Evolutionary conservation across 352 stramenopile species (phyloP).

Genomic region (Globisporangium sylvaticum): DNA sequence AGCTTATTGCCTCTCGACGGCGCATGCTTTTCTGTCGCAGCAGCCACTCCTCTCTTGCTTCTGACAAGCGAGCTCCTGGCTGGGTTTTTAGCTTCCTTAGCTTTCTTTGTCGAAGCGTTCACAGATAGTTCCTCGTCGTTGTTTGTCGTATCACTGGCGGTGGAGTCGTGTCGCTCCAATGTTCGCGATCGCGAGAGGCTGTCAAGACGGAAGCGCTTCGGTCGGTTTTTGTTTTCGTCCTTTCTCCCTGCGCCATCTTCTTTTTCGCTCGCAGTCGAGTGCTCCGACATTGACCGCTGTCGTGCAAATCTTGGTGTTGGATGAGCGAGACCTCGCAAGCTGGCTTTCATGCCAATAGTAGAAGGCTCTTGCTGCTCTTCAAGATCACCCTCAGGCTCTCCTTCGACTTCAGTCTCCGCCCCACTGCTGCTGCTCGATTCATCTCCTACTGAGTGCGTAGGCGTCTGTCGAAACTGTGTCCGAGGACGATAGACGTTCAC

Average conservation of each 20-base stretch:
- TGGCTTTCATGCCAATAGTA: background rate
- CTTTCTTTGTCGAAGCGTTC: background rate
- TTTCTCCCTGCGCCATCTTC: background rate
- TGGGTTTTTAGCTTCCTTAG: background rate
- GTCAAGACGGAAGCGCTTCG: constrained; percentile 24
- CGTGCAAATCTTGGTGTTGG: constrained; percentile 3
- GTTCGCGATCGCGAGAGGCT: background rate
- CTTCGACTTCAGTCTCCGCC: constrained; percentile 62
- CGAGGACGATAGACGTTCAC: constrained; percentile 42
- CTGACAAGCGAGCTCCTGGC: background rate
- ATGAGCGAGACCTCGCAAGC: constrained; percentile 1
- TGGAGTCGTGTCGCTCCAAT: constrained; percentile 7
- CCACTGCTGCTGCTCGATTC: constrained; percentile 50
- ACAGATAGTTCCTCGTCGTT: background rate
- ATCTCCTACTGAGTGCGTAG: constrained; percentile 22
- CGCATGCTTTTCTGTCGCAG: background rate
- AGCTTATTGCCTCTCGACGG: background rate
- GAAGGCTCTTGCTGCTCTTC: constrained; percentile 3
- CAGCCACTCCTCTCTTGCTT: background rate
- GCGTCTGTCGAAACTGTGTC: constrained; percentile 27
- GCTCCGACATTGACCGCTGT: constrained; percentile 14
- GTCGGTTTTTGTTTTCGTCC: constrained; percentile 4
- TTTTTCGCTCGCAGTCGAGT: constrained; percentile 16
- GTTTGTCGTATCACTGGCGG: constrained; percentile 3
- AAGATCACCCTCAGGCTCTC: constrained; percentile 32